These are phyloP conservation scores for Rhodotorula sp. DNA, from an alignment of 1,284 basidiomycete species.

Conservation along the genomic window DNA sequence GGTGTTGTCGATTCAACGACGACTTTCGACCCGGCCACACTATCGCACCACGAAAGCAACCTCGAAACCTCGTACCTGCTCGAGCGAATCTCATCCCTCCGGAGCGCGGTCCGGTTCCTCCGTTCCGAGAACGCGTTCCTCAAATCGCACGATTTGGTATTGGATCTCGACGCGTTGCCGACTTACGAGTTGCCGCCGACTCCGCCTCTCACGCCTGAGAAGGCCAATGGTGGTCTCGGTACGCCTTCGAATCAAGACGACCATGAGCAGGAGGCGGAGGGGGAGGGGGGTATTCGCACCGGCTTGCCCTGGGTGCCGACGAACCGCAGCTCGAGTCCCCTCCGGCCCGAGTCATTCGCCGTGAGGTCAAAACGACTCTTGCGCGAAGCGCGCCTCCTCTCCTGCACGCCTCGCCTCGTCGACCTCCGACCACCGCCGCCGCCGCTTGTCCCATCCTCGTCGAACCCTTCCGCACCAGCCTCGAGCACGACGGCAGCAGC, in stretches of 20 bases:
- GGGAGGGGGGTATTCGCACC: too few species aligned
- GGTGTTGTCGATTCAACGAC: neutral
- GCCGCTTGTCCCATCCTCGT: too few species aligned
- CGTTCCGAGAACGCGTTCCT: slow-evolving; percentile 88
- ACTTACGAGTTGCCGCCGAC: slow-evolving; percentile 53
- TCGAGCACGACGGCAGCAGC: slow-evolving; percentile 57
- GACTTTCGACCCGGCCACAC: neutral
- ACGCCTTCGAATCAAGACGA: too few species aligned
- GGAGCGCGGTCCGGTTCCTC: slow-evolving; percentile 81
- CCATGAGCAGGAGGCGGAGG: too few species aligned
- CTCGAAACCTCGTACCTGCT: slow-evolving; percentile 78
- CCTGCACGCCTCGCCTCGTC: slow-evolving; percentile 73
- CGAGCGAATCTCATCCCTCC: slow-evolving; percentile 85
- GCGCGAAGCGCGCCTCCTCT: slow-evolving; percentile 75
- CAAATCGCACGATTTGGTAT: slow-evolving; percentile 80
- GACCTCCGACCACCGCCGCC: slow-evolving; percentile 55
- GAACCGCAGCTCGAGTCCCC: slow-evolving; percentile 46
- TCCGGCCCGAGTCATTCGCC: slow-evolving; percentile 60
- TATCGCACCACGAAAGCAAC: slow-evolving; percentile 61
- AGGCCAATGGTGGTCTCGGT: too few species aligned
- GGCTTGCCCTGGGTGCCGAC: slow-evolving; percentile 47
- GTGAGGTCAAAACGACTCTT: slow-evolving; percentile 78
- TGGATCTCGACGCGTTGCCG: slow-evolving; percentile 73
- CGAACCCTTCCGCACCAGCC: slow-evolving; percentile 50
- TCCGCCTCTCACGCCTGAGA: slow-evolving; percentile 32